Conservation (phyloP, 306 rosid species). For the Vigna nakashimae region DNA sequence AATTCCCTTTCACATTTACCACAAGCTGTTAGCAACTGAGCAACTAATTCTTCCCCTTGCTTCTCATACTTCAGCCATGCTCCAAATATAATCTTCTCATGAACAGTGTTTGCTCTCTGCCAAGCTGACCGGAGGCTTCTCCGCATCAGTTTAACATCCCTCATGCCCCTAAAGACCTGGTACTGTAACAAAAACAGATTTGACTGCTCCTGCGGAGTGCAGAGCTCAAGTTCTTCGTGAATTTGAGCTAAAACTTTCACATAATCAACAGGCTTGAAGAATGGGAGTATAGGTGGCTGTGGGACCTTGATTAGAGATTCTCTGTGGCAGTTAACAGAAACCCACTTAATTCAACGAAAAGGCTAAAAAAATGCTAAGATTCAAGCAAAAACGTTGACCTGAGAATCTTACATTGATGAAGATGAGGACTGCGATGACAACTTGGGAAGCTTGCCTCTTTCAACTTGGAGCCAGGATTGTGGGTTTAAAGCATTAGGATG, state of each 20-base stretch:
- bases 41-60: conserved; percentile 78
- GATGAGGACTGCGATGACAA: conserved; percentile 65
- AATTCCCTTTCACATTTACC: conserved; percentile 78
- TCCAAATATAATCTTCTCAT: conserved; percentile 82
- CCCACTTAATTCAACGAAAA: conserved; percentile 41
- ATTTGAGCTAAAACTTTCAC: conserved; percentile 92
- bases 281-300: conserved; percentile 79
- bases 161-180: conserved; percentile 88
- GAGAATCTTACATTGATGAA: conserved; percentile 76
- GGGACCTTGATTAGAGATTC: conserved; percentile 91
- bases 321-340: conserved; percentile 54
- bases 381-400: conserved; percentile 7
- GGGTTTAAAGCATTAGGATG: conserved; percentile 83
- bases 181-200: conserved; percentile 80
- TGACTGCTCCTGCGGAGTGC: conserved; percentile 72
- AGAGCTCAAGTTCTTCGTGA: conserved; percentile 91
- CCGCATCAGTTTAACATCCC: conserved; percentile 85
- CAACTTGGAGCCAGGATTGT: conserved; percentile 96
- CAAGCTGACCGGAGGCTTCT: conserved; percentile 90
- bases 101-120: conserved; percentile 76
- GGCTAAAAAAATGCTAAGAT: background rate
- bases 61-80: conserved; percentile 96
- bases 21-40: conserved; percentile 68
- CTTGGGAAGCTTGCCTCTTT: conserved; percentile 85
- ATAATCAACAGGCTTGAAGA: conserved; percentile 81